Percentiles rank a stretch among this genome's conserved stretches.
Conservation (phyloP, 306 rosid species). For the Sicyos edulis region DNA sequence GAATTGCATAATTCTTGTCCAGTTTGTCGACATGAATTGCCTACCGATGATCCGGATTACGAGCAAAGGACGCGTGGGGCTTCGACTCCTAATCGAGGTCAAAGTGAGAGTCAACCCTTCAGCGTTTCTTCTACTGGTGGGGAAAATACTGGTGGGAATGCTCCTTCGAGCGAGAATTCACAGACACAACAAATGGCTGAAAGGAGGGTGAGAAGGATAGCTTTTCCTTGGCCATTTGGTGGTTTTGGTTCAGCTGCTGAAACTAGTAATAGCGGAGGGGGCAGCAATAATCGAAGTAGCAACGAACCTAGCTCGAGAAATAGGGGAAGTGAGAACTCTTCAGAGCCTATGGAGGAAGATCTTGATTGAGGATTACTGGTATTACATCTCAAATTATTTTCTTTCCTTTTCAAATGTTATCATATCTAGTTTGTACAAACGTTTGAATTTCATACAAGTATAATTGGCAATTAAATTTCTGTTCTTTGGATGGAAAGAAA, state of each 20-base stretch:
- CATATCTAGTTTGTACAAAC: background rate
- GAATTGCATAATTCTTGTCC: constrained; percentile 89
- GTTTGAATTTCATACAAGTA: background rate
- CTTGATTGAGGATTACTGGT: constrained; percentile 54
- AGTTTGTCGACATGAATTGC: constrained; percentile 85
- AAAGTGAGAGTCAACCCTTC: constrained; percentile 17
- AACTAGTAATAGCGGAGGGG: constrained; percentile 59
- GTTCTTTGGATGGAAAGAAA: background rate
- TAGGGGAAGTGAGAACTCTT: constrained; percentile 55
- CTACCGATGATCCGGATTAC: constrained; percentile 75
- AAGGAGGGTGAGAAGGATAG: constrained; percentile 59
- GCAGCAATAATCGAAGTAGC: constrained; percentile 32
- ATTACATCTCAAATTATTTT: constrained; percentile 28
- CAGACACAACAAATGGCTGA: constrained; percentile 35
- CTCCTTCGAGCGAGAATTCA: constrained; percentile 29
- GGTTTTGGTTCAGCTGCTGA: constrained; percentile 45
- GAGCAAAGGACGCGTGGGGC: constrained; percentile 50
- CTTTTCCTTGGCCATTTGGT: constrained; percentile 58
- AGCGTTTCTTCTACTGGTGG: constrained; percentile 31
- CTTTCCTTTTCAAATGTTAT: constrained; percentile 13
- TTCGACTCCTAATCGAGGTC: constrained; percentile 18
- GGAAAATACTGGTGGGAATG: constrained; percentile 25
- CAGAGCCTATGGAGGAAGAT: constrained; percentile 91
- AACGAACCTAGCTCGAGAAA: constrained; percentile 51
- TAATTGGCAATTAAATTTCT: background rate